Base-by-base conservation (phyloP, 768 basidiomycete species). In the Rhizopogon roseolus region DNA sequence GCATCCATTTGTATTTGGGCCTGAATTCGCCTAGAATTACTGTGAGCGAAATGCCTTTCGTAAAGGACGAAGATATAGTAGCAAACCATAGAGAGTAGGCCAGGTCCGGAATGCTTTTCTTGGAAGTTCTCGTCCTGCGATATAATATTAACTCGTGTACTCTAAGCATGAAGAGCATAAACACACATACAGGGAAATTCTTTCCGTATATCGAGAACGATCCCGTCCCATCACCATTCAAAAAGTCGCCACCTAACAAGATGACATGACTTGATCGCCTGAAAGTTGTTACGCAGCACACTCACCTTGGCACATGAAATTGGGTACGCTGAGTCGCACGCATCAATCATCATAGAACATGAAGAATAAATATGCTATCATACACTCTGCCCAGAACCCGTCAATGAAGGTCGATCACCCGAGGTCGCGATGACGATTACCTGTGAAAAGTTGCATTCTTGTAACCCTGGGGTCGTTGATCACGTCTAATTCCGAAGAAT, bases 151-250 rank as follows among this genome's bases (percentile, higher is more conserved):
- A 10, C 17, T 17, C 10, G 32, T 38, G 40, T 22, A 40, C 39
- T 11, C 28, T 5, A 52, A 29, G 22, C 17, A 16, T 41, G 32
- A 54, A 16, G 14, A 25, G 34, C 1, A 4, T 10, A 19, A 41
- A 8, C 16, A 29, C 14, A 72, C 83, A 54, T 41, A 95, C 94
- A 0, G 86, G 88, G 63, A 96, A 96, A 60, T 90, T 93, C 62
- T 91, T 88, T 25, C 96, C 96, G 62, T 97, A 98, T 59, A 99
- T 92, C n/a, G 93, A 96, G 71, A 95, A 94, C 0, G 87, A 84
- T 1, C 97, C 97, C 1, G 96, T 98, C 36, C 97, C 97, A 62
- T 99, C 97, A 3, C 85, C 84, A 57, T 95, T 95, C 60, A 95
- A 61, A 59, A 98, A 99, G 66, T 99, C 97, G 0, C 97, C 97